These are phyloP conservation scores for Suillus weaverae DNA, from an alignment of 768 basidiomycete genomes.

Conservation along the genomic window DNA sequence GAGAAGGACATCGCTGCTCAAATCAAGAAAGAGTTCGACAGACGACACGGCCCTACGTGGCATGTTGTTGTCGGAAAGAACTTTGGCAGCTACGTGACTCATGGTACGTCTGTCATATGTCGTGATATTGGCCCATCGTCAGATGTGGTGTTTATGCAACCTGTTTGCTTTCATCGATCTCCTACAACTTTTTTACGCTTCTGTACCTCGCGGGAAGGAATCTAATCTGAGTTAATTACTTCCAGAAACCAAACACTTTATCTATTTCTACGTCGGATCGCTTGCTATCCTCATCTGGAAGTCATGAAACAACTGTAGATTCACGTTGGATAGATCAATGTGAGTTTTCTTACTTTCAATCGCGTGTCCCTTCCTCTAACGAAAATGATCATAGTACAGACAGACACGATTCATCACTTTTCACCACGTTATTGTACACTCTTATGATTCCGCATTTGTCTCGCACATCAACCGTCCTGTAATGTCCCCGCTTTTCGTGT, in stretches of 20 bases:
- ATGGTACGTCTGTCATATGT: constrained; percentile 57
- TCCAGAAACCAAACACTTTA: constrained; percentile 96
- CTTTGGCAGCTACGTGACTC: constrained; percentile 97
- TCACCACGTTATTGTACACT: constrained; percentile 27
- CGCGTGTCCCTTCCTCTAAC: background rate
- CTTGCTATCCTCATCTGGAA: constrained; percentile 96
- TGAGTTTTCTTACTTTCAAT: constrained; percentile 11
- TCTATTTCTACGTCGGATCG: constrained; percentile 95
- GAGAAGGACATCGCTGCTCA: constrained; percentile 98
- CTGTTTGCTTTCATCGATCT: constrained; percentile 11
- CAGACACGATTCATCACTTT: constrained; percentile 14
- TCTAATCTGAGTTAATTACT: constrained; percentile 13
- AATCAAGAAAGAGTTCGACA: constrained; percentile 98
- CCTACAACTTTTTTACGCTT: constrained; percentile 1
- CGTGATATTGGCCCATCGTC: background rate
- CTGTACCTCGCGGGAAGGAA: background rate
- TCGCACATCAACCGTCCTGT: constrained; percentile 22
- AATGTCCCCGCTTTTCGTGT: constrained; percentile 23
- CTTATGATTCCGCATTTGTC: constrained; percentile 20
- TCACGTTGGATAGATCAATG: constrained; percentile 24
- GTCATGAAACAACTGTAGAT: constrained; percentile 51
- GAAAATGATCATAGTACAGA: constrained; percentile 11
- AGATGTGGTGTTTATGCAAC: background rate
- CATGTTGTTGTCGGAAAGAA: constrained; percentile 99
- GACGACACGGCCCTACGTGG: constrained; percentile 91